A percentile compares a stretch with the other conserved stretches of the same genome.
phyloP scores from a whole-genome alignment of 331 rosid species.

The Quercus phellos region DNA sequence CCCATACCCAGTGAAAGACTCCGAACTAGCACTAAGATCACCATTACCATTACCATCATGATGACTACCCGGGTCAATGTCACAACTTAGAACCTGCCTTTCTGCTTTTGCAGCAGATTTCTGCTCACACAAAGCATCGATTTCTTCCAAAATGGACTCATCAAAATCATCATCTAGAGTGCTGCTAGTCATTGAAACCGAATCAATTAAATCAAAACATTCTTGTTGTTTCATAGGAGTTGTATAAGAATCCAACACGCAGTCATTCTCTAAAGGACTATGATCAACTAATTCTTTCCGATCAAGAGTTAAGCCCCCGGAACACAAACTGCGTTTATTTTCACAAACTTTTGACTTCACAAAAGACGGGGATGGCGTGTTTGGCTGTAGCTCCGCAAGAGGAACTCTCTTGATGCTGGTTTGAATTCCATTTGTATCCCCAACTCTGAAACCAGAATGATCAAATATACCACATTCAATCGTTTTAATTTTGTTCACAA shows the following conservation, averaged over 20 bases:
- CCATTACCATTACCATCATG: conserved; percentile 17
- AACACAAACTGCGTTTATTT: not conserved
- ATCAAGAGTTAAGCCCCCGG: not conserved
- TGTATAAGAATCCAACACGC: conserved; percentile 26
- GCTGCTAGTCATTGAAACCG: conserved; percentile 26
- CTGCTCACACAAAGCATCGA: conserved; percentile 60
- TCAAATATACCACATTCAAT: not conserved
- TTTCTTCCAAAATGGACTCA: conserved; percentile 57
- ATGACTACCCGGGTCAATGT: conserved; percentile 6
- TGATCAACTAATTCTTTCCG: not conserved
- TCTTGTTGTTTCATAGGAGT: conserved; percentile 44
- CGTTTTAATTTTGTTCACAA: not conserved
- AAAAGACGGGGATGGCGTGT: conserved; percentile 17
- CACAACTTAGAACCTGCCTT: conserved; percentile 16
- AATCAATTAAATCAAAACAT: conserved; percentile 25
- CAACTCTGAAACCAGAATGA: conserved; percentile 25
- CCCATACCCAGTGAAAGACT: conserved; percentile 8
- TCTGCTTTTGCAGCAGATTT: conserved; percentile 36
- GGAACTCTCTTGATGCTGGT: conserved; percentile 45
- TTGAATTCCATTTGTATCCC: conserved; percentile 20
- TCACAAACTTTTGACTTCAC: not conserved
- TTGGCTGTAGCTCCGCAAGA: conserved; percentile 42
- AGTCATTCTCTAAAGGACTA: conserved; percentile 4
- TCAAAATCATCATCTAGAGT: conserved; percentile 59
- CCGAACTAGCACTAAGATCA: conserved; percentile 11